Base-by-base conservation (phyloP, 1,139 yeast species). In the Saccharomyces hybrid region DNA sequence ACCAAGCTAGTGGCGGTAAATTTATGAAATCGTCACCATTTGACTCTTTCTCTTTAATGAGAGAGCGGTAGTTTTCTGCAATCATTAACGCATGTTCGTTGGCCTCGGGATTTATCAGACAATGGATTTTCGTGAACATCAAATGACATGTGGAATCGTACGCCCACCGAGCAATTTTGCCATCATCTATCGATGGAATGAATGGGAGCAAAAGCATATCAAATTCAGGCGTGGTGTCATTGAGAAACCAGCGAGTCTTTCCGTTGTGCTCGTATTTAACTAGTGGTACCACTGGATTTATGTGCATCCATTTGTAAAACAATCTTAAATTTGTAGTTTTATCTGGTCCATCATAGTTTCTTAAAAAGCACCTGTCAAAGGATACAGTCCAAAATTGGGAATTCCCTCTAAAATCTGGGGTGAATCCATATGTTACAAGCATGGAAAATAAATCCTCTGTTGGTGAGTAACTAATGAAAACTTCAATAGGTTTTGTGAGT, bases 361-460 rank as follows among this genome's bases (percentile, higher is more conserved):
- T 27, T 16, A 71, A 16, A 50, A 58, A 69, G 1, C 57, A 61
- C 51, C 71, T 61, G 50, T 69, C 70, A 27, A 63, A 47, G 13
- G 61, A 57, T 26, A 61, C 14, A 47, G 61, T 57, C 51, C 56
- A 57, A 44, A 51, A 57, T 32, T 55, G 59, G 58, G 55, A 53
- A 8, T 38, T 50, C 32, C 48, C 38, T 25, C 28, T 20, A 42
- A 47, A 28, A 44, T 51, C 26, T 9, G 61, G 63, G 6, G 81
- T 68, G 61, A 84, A 84, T 1, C 89, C 89, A 64, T 84, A 84
- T 0, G 77, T 76, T 26, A 72, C 63, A n/a, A 77, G 71, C 61
- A 83, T 80, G 29, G 71, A 68, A 47, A 72, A 72, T 11, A 80
- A 59, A 55, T 78, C 79, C 58, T 79, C 84, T 3, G 66, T 63